Evolutionary conservation across 177 flowering plant species (phyloP).

Genomic region (Vitis hybrid): DNA sequence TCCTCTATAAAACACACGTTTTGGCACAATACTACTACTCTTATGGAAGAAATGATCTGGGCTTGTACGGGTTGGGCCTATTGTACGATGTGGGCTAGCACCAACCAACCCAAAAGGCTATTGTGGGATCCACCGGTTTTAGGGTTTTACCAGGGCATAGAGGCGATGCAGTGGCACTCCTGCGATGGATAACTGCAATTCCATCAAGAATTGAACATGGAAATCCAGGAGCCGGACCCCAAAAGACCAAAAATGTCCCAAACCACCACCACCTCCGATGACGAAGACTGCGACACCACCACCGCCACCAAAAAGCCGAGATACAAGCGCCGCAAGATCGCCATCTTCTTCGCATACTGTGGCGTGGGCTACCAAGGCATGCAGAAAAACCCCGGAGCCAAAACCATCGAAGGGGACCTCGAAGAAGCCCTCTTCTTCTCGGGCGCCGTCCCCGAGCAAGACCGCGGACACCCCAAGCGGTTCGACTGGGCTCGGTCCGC

Average conservation of each 20-base stretch:
- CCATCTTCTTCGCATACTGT: slow-evolving; percentile 89
- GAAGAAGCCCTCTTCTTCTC: slow-evolving; percentile 81
- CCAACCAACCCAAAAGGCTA: too few relatives aligned
- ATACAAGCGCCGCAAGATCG: slow-evolving; percentile 87
- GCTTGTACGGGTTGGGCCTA: too few relatives aligned
- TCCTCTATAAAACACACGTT: too few relatives aligned
- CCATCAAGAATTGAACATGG: slow-evolving; percentile 12
- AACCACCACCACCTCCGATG: slow-evolving; percentile 40
- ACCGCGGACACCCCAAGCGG: slow-evolving; percentile 59
- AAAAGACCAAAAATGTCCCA: slow-evolving; percentile 79
- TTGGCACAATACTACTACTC: too few relatives aligned
- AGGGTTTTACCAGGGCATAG: slow-evolving; percentile 22
- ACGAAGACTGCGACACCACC: slow-evolving; percentile 22
- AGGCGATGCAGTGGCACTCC: not conserved
- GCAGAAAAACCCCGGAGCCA: slow-evolving; percentile 98
- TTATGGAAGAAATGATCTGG: too few relatives aligned
- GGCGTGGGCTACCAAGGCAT: slow-evolving; percentile 97
- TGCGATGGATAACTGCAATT: slow-evolving; percentile 6
- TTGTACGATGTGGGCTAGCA: too few relatives aligned
- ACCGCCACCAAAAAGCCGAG: slow-evolving; percentile 26
- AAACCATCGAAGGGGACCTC: slow-evolving; percentile 93
- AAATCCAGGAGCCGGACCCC: slow-evolving; percentile 35
- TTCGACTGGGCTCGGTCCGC: slow-evolving; percentile 94
- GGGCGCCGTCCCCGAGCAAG: slow-evolving; percentile 76
- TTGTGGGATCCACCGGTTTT: not conserved